phyloP scores from a whole-genome alignment of 1,284 basidiomycete genomes.

The Microbotryum intermedium region DNA sequence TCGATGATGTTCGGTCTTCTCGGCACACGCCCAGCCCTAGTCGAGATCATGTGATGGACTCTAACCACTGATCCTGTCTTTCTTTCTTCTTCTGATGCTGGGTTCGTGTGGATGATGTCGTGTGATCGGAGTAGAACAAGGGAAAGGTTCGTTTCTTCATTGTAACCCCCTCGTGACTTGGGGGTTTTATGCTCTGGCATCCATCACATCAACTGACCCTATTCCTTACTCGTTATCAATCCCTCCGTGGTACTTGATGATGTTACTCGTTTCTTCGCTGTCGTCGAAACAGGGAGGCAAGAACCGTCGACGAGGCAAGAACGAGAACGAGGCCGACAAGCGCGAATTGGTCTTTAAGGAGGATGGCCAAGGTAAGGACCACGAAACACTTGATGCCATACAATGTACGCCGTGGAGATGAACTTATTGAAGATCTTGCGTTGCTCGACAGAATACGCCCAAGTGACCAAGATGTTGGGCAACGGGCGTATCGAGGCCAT shows the following conservation, averaged over 20 bases:
- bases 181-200: background rate
- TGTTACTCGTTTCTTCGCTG: background rate
- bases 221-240: background rate
- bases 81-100: background rate
- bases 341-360: slow-evolving; percentile 98
- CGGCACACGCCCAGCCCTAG: too few relatives aligned
- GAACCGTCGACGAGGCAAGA: slow-evolving; percentile 99
- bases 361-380: slow-evolving; percentile 70
- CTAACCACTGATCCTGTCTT: background rate
- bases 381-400: too few relatives aligned
- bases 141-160: slow-evolving; percentile 23
- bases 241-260: background rate
- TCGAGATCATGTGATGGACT: too few relatives aligned
- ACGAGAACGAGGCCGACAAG: slow-evolving; percentile 97
- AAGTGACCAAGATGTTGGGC: slow-evolving; percentile 97
- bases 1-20: too few relatives aligned
- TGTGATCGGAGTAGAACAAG: slow-evolving; percentile 20
- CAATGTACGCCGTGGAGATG: too few relatives aligned
- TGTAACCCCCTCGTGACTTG: background rate
- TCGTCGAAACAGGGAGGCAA: slow-evolving; percentile 72
- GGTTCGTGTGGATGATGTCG: too few relatives aligned
- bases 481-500: slow-evolving; percentile 94
- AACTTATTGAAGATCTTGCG: too few relatives aligned
- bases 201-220: background rate
- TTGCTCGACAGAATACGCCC: slow-evolving; percentile 70